Base-by-base conservation (phyloP, 2,329 filamentous ascomycete genomes). In the Aspergillus alliaceus region DNA sequence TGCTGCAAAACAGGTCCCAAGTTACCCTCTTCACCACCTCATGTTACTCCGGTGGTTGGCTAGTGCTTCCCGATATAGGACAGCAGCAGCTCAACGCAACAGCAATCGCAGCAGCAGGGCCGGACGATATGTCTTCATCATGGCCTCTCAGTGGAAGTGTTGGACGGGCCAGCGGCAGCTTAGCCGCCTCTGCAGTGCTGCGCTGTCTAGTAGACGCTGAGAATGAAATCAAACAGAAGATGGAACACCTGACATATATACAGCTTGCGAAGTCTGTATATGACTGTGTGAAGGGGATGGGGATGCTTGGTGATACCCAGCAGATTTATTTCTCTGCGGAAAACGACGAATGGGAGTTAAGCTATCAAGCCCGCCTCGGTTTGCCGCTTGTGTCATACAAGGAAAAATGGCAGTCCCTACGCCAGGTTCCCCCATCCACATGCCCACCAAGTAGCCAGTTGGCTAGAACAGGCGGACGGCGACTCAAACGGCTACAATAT, bases 1-100 rank as follows among this genome's bases (percentile, higher is more conserved):
- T 51, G 14, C 34, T 51, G 7, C 49, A 40, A 39, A 22, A 37
- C 22, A 51, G 15, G 12, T 42, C n/a, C 34, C 8, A 14, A 27
- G 25, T 40, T 12, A 54, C 52, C 5, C 31, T 54, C 31, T 40
- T 54, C 31, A 40, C 24, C 1, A 54, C 42, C 7, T 54, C 44
- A 14, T 54, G 52, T 40, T 54, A 54, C 42, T 54, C 52, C 20
- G 44, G 44, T 27, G 52, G 52, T 11, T 54, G 52, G 52, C 24
- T 54, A 29, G 32, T 49, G 31, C n/a, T 39, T 24, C 52, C 40
- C 22, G 20, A 40, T 42, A 49, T 40, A 39, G 25, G 42, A 27
- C 44, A 54, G 20, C 40, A 37, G 42, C 42, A 37, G 18, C 52
- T 49, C 24, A 54, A 54, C 18, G 34, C n/a, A 18, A 54, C 52